Percentiles rank a stretch among this genome's conserved stretches.
Evolutionary conservation across 441 rosid species (phyloP).

Genomic region (Populus hybrid): DNA sequence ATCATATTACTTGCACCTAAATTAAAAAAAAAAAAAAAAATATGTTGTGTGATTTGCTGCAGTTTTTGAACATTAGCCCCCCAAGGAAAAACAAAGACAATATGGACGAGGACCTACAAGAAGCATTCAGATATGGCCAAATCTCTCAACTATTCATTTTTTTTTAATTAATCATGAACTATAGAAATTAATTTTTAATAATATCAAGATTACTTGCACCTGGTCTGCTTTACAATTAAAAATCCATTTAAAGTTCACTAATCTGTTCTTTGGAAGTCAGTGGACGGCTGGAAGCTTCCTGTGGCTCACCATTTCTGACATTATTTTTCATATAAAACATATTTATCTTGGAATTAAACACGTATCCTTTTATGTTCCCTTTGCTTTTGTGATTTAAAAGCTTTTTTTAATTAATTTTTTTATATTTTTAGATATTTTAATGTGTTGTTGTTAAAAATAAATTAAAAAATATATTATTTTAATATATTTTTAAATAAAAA

Average conservation of each 20-base stretch:
- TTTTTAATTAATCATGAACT: not conserved
- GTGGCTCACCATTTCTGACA: not conserved
- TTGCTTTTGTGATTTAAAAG: too few species aligned
- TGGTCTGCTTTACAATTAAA: not conserved
- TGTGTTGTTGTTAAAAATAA: too few species aligned
- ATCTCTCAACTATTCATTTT: not conserved
- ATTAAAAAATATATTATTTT: too few species aligned
- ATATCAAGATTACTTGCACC: not conserved
- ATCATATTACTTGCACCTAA: too few species aligned
- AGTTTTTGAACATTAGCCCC: not conserved
- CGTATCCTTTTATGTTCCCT: too few species aligned
- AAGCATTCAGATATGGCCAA: not conserved
- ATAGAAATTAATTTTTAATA: too few species aligned
- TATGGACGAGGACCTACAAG: not conserved
- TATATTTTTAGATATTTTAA: too few species aligned
- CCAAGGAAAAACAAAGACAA: not conserved
- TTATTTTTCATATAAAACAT: not conserved
- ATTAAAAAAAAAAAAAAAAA: too few species aligned
- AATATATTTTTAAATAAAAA: too few species aligned
- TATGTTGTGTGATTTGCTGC: not conserved
- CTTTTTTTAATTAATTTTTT: too few species aligned
- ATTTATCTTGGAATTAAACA: not conserved
- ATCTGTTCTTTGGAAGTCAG: not conserved
- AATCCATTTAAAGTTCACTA: not conserved
- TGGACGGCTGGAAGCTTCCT: not conserved